phyloP scores from a whole-genome alignment of 495 filamentous ascomycete species.

The Darksidea phi region DNA sequence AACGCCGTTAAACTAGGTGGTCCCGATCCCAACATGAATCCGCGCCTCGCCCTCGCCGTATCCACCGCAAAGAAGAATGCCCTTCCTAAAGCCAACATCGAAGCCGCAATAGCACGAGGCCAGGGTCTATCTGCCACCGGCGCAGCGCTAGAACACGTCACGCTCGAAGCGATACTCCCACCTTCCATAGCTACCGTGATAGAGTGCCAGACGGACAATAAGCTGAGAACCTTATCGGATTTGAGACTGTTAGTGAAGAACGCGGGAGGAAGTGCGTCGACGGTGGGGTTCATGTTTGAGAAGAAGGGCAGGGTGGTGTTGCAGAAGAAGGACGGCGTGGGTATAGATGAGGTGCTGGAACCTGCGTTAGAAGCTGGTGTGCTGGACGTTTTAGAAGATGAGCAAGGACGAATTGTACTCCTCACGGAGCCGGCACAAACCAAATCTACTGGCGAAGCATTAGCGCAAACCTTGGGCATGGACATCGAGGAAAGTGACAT shows the following conservation, averaged over 20 bases:
- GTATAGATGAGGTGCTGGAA: slow-evolving; percentile 76
- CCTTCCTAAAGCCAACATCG: slow-evolving; percentile 79
- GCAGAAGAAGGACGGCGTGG: slow-evolving; percentile 58
- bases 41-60: slow-evolving; percentile 69
- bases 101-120: slow-evolving; percentile 79
- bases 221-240: slow-evolving; percentile 67
- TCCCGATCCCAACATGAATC: slow-evolving; percentile 68
- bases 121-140: slow-evolving; percentile 76
- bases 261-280: slow-evolving; percentile 62
- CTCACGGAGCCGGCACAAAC: slow-evolving; percentile 72
- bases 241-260: slow-evolving; percentile 67
- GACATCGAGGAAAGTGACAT: slow-evolving; percentile 71
- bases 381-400: slow-evolving; percentile 72
- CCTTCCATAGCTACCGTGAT: slow-evolving; percentile 75
- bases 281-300: slow-evolving; percentile 80
- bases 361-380: slow-evolving; percentile 82
- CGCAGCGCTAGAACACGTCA: slow-evolving; percentile 67
- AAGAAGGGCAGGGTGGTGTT: slow-evolving; percentile 71
- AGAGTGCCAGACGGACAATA: slow-evolving; percentile 81
- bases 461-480: slow-evolving; percentile 59
- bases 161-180: slow-evolving; percentile 79
- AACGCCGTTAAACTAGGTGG: slow-evolving; percentile 63
- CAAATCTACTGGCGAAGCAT: slow-evolving; percentile 59
- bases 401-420: slow-evolving; percentile 67
- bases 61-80: slow-evolving; percentile 78